Percentiles rank a stretch among this genome's conserved stretches.
Conservation (phyloP, 2,329 filamentous ascomycete species). For the Ophiostoma sp. region DNA sequence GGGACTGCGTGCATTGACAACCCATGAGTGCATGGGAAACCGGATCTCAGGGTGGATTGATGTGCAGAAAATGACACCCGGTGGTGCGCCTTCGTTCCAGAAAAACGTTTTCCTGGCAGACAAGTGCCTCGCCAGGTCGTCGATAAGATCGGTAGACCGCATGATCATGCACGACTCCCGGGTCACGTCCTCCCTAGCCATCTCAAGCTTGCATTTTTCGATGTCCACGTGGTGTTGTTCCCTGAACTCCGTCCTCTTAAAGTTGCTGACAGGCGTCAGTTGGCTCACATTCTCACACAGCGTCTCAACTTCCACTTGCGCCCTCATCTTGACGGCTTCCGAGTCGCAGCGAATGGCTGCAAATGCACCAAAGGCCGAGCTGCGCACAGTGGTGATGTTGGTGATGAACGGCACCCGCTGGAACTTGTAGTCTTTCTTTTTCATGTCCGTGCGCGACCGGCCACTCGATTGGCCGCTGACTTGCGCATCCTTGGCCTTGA, state of each 20-base stretch:
- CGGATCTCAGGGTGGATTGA: constrained; percentile 61
- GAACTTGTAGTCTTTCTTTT: constrained; percentile 90
- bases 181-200: not conserved
- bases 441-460: constrained; percentile 42
- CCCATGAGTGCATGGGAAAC: constrained; percentile 78
- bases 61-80: constrained; percentile 46
- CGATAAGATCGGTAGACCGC: not conserved
- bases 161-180: not conserved
- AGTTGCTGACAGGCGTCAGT: constrained; percentile 53
- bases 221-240: not conserved
- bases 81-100: constrained; percentile 34
- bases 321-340: constrained; percentile 65
- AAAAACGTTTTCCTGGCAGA: constrained; percentile 32
- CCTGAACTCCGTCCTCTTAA: not conserved
- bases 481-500: constrained; percentile 67
- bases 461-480: constrained; percentile 27
- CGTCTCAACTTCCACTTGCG: constrained; percentile 59
- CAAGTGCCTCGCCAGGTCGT: not conserved
- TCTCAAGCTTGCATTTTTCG: not conserved
- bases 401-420: constrained; percentile 84
- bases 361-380: constrained; percentile 85
- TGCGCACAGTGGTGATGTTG: constrained; percentile 74
- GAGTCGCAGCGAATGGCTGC: constrained; percentile 80
- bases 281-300: constrained; percentile 70
- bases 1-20: constrained; percentile 69